A percentile compares a stretch with the other conserved stretches of the same genome.
These are phyloP conservation scores for Tolypocladium nubicola DNA, from an alignment of 2,329 filamentous ascomycete genomes.

Conservation along the genomic window DNA sequence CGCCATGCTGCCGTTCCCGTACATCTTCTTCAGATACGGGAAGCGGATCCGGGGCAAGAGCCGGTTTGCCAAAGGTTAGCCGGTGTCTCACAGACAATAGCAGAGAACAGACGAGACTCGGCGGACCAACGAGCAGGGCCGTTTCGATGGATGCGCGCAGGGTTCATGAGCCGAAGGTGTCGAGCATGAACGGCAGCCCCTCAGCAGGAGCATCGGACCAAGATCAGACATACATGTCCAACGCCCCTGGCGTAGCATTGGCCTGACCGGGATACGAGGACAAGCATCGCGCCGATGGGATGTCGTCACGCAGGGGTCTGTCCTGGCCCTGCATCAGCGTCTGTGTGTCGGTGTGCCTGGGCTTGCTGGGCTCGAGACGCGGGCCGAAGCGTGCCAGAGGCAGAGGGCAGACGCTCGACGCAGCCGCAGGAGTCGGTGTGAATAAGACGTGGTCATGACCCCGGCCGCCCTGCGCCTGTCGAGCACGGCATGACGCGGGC, in stretches of 20 bases:
- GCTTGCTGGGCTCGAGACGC: not conserved
- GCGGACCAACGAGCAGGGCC: not conserved
- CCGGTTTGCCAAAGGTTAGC: conserved; percentile 33
- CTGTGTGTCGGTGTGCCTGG: not conserved
- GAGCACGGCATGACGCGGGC: not conserved
- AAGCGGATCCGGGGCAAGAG: conserved; percentile 45
- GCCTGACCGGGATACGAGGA: not conserved
- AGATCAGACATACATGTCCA: not conserved
- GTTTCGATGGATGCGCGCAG: not conserved
- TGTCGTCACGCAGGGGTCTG: conserved; percentile 1
- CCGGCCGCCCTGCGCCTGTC: not conserved
- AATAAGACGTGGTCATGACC: not conserved
- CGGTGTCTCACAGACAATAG: not conserved
- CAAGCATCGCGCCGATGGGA: not conserved
- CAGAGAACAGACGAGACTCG: not conserved
- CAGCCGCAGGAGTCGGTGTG: conserved; percentile 1
- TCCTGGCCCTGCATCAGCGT: not conserved
- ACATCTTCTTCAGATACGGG: conserved; percentile 50
- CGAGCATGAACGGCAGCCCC: not conserved
- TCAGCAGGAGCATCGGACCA: not conserved
- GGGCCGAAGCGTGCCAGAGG: not conserved
- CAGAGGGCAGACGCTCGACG: not conserved
- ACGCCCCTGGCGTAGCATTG: not conserved
- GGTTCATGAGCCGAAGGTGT: not conserved
- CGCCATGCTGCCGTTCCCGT: conserved; percentile 54